phyloP scores from a whole-genome alignment of 139 green algal genomes.

The Haematococcus lacustris region DNA sequence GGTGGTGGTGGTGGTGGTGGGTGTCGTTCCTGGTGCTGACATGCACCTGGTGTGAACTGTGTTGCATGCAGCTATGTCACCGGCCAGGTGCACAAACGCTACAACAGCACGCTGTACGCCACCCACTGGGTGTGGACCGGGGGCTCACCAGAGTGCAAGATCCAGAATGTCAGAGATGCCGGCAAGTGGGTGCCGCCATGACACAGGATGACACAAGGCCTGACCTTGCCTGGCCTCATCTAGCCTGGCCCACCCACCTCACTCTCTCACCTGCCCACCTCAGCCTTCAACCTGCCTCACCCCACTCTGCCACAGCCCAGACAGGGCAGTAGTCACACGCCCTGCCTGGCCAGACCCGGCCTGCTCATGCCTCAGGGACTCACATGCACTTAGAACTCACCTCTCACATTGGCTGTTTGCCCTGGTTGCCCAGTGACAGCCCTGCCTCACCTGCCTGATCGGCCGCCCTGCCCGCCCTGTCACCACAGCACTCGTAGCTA shows the following conservation, averaged over 20 bases:
- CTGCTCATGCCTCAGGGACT: no score
- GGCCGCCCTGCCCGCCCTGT: no score
- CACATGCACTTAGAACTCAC: no score
- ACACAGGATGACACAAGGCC: not conserved
- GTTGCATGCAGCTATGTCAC: constrained; percentile 4
- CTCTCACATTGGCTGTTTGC: no score
- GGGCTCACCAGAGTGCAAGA: constrained; percentile 22
- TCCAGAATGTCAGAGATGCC: constrained; percentile 25
- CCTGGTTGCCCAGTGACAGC: no score
- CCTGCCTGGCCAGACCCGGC: no score
- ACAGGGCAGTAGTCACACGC: not conserved
- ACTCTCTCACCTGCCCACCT: no score
- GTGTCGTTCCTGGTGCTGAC: no score
- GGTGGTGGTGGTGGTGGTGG: no score
- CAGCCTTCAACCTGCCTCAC: not conserved
- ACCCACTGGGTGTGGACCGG: constrained; percentile 27
- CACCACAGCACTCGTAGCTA: no score
- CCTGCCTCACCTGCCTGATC: no score
- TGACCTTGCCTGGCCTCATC: not conserved
- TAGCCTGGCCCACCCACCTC: not conserved
- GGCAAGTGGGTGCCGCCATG: not conserved
- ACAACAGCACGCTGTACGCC: not conserved
- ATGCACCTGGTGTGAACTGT: no score
- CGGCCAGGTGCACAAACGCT: not conserved
- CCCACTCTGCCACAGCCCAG: not conserved